Percentiles rank a stretch among this genome's conserved stretches.
Evolutionary conservation across 768 basidiomycete species (phyloP).

Genomic region (Scleroderma citrinum): DNA sequence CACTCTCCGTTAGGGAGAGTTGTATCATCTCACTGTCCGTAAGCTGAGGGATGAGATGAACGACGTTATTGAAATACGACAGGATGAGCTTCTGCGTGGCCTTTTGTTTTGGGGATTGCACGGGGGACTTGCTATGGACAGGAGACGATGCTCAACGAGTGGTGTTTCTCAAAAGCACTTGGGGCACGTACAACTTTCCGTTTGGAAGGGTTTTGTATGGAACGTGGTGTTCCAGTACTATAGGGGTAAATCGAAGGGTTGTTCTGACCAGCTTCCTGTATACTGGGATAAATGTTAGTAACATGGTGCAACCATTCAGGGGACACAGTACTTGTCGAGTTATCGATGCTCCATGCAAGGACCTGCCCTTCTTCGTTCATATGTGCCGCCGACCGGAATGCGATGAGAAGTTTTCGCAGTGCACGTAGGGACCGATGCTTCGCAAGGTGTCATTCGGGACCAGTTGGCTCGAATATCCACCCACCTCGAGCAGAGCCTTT

Average conservation of each 20-base stretch:
- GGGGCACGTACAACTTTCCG: constrained; percentile 73
- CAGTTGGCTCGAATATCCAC: constrained; percentile 10
- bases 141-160: neutral
- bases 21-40: constrained; percentile 59
- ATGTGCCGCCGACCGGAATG: constrained; percentile 86
- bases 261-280: constrained; percentile 91
- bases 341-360: constrained; percentile 85
- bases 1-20: constrained; percentile 75
- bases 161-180: too few species aligned
- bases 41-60: constrained; percentile 73
- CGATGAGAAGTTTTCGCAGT: constrained; percentile 76
- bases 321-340: constrained; percentile 37
- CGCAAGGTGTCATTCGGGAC: neutral
- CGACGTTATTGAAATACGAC: constrained; percentile 84
- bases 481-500: constrained; percentile 77
- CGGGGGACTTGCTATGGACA: constrained; percentile 69
- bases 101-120: constrained; percentile 76
- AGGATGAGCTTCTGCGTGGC: constrained; percentile 81
- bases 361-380: constrained; percentile 82
- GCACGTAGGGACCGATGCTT: constrained; percentile 87
- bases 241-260: constrained; percentile 82
- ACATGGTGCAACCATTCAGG: neutral
- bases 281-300: constrained; percentile 42
- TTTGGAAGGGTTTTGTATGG: constrained; percentile 78
- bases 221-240: constrained; percentile 80